Conservation (phyloP, 441 rosid species). For the Euphorbia celastroides region DNA sequence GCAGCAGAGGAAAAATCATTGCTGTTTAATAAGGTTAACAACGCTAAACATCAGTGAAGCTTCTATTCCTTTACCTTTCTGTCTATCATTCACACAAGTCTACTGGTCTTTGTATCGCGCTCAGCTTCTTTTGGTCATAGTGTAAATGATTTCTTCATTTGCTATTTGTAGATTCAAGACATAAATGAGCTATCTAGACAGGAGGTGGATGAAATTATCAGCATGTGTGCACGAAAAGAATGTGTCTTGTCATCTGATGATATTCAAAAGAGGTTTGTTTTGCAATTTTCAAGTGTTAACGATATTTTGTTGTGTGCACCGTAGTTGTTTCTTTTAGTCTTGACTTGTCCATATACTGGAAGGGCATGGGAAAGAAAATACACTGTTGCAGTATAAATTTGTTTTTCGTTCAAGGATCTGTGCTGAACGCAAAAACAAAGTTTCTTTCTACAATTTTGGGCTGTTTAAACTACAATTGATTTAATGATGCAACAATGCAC, state of each 20-base stretch:
- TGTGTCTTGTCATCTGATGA: slow-evolving; percentile 62
- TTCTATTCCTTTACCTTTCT: not conserved
- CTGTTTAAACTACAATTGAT: not conserved
- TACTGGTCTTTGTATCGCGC: not conserved
- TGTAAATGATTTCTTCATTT: slow-evolving; percentile 8
- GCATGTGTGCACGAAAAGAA: slow-evolving; percentile 56
- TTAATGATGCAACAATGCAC: not conserved
- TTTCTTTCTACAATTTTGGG: not conserved
- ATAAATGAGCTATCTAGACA: slow-evolving; percentile 93
- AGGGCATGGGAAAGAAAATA: not conserved
- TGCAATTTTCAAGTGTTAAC: not conserved
- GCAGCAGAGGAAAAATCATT: slow-evolving; percentile 82
- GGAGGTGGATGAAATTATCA: slow-evolving; percentile 90
- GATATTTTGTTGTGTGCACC: not conserved
- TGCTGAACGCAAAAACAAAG: not conserved
- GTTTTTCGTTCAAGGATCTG: not conserved
- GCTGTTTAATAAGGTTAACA: slow-evolving; percentile 66
- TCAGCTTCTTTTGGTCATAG: slow-evolving; percentile 5
- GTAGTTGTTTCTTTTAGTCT: not conserved
- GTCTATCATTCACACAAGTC: not conserved
- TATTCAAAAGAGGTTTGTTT: slow-evolving; percentile 73
- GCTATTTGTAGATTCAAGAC: slow-evolving; percentile 61
- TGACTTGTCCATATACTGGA: not conserved
- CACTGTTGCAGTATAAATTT: not conserved
- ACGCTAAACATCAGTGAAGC: not conserved